phyloP scores from a whole-genome alignment of 306 rosid species.

The Urtica urens region DNA sequence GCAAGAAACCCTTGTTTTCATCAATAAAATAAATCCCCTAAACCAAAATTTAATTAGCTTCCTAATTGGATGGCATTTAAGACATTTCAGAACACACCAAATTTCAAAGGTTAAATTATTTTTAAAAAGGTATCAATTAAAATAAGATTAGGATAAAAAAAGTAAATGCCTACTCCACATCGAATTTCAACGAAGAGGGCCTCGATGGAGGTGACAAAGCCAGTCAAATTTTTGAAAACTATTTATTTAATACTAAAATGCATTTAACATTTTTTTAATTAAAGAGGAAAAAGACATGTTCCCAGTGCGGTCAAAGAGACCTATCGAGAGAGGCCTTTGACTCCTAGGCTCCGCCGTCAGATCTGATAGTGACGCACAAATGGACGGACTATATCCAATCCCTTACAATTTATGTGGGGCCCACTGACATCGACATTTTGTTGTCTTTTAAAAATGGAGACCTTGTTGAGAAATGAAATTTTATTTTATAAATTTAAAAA shows the following conservation, averaged over 20 bases:
- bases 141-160: slow-evolving; percentile 10
- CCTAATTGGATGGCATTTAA: not conserved
- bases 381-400: slow-evolving; percentile 18
- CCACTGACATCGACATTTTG: slow-evolving; percentile 37
- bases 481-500: too few relatives aligned
- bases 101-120: too few relatives aligned
- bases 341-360: slow-evolving; percentile 23
- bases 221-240: slow-evolving; percentile 54
- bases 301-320: slow-evolving; percentile 41
- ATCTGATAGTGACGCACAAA: slow-evolving; percentile 1
- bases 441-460: slow-evolving; percentile 1
- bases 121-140: not conserved
- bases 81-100: slow-evolving; percentile 6
- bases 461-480: too few relatives aligned
- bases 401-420: slow-evolving; percentile 9
- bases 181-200: slow-evolving; percentile 53
- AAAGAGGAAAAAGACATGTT: slow-evolving; percentile 26
- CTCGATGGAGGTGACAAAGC: slow-evolving; percentile 71
- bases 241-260: not conserved
- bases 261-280: not conserved
- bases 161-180: slow-evolving; percentile 22
- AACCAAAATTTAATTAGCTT: not conserved
- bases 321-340: slow-evolving; percentile 47
- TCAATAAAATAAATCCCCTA: not conserved
- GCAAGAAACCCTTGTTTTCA: too few relatives aligned